Percentiles rank a stretch among this genome's conserved stretches.
phyloP scores from a whole-genome alignment of 1,139 yeast genomes.

The Geotrichum carabidarum region DNA sequence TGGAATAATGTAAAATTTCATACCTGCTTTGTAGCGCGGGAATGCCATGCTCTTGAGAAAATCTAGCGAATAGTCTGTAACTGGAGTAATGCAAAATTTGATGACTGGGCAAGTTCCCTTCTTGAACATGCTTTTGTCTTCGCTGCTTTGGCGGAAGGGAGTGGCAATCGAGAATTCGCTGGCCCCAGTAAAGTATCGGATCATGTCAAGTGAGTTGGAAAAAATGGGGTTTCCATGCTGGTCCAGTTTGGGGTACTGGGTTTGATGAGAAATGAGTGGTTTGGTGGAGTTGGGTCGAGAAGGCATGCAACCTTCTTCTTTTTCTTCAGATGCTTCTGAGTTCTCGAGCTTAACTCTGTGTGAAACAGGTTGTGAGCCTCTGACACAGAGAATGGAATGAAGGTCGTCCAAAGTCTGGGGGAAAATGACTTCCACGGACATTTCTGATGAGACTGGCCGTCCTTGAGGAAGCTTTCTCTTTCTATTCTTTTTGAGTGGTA shows the following conservation, averaged over 20 bases:
- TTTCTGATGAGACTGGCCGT: conserved; percentile 18
- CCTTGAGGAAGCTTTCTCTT: conserved; percentile 14
- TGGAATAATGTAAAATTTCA: conserved; percentile 17
- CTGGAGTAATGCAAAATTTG: conserved; percentile 18
- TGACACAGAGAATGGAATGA: conserved; percentile 13
- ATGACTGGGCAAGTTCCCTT: conserved; percentile 21
- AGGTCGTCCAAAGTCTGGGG: conserved; percentile 15
- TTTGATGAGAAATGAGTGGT: background rate
- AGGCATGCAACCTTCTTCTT: too few relatives aligned
- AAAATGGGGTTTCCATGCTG: conserved; percentile 6
- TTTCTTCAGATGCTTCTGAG: background rate
- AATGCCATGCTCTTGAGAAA: conserved; percentile 20
- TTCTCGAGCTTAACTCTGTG: conserved; percentile 10
- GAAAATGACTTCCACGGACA: conserved; percentile 16
- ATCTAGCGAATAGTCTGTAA: conserved; percentile 15
- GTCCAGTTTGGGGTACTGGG: conserved; percentile 1
- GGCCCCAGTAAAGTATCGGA: conserved; percentile 8
- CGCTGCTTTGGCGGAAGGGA: conserved; percentile 19
- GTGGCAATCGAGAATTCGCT: conserved; percentile 16
- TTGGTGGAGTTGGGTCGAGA: too few relatives aligned
- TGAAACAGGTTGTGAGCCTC: conserved; percentile 2
- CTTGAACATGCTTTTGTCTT: conserved; percentile 11
- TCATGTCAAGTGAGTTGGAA: conserved; percentile 15
- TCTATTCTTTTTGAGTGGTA: background rate
- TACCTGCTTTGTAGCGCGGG: conserved; percentile 20